Evolutionary conservation across 257 asterid species (phyloP), one percentile per base, ranked within the genome.

Genomic region (Gardenia jasminoides): DNA sequence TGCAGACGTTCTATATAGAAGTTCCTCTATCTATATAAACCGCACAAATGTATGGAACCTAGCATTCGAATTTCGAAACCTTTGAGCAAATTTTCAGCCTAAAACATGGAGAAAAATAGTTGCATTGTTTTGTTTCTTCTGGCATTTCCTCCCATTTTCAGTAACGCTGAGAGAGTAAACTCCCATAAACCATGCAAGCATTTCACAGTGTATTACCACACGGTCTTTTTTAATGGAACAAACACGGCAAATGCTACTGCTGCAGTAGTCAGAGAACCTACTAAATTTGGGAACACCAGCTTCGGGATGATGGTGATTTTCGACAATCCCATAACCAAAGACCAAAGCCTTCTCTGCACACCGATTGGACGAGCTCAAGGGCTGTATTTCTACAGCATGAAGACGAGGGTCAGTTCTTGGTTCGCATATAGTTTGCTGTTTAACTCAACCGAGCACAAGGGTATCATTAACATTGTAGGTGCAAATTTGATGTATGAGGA

Each of bases 391-490:
- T 91, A 91, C 67, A 87, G 90, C 74, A 82, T 77, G 84, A 90
- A 88, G 78, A 61, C 59, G 1, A 17, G 59, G 9, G 83, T 39
- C 31, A 82, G 82, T 44, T 91, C 97, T 9, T 91, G 94, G 92
- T 91, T 91, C 80, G 94, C 94, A 1, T 91, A 85, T 75, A 91
- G 91, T 20, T 78, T 91, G 79, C 13, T 86, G 7, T 89, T 91
- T 72, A 88, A 91, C 75, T 84, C 92, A 5, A 81, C 82, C 19
- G 87, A 89, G 12, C 81, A 86, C 43, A 85, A 82, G 43, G 96
- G 92, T 65, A 89, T 88, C 1, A 47, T 91, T 36, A 89, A 81
- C 47, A 82, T 91, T 24, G 88, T 91, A 87, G 96, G 96, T 2
- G 88, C 92, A 2, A 90, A 91, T 56, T 88, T 88, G 19, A 56